Evolutionary conservation across 73 alveolate genomes (phyloP), one percentile per base, ranked within the genome.

Genomic region (Paramecium octaurelia): DNA sequence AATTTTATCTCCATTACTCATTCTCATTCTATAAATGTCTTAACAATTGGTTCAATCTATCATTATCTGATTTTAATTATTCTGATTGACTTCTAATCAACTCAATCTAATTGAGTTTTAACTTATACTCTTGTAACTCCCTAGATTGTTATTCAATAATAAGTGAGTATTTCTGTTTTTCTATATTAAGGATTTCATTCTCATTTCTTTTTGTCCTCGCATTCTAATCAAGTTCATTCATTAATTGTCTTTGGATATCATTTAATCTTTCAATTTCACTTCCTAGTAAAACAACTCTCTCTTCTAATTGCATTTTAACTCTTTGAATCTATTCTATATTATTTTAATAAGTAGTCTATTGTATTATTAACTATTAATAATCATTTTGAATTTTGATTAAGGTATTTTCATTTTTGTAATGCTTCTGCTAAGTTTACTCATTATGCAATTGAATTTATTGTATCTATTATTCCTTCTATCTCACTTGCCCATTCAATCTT

Each of bases 1-100:
- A 80, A 43, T 80, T 80, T 6, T 8, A 48, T 80, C 91, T 80
- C 91, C 91, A 80, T 48, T 80, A 80, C 20, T 80, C 91, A 80
- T 80, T 80, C 18, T 80, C 91, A 42, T 80, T 23, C 16, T 80
- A 80, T 8, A 80, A 44, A 23, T 80, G 57, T 80, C 73, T 80
- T 8, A 80, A 18, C 44, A 80, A 44, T 80, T 80, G 29, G 44
- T 80, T 80, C 14, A 42, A 80, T 80, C 91, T 80, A 24, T 80
- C 91, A 80, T 80, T 43, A 80, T 80, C 91, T 14, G 43, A 23
- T 7, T 48, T 80, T 3, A 40, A 14, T 46, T 42, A 80, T 44
- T 80, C 91, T 11, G 73, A 80, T 80, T 80, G 18, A 20, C 73
- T 48, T 80, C 57, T 42, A 42, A 42, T 43, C 14, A 80, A 44